Conservation (phyloP, 2,329 filamentous ascomycete genomes). For the Verruconis gallopava region DNA sequence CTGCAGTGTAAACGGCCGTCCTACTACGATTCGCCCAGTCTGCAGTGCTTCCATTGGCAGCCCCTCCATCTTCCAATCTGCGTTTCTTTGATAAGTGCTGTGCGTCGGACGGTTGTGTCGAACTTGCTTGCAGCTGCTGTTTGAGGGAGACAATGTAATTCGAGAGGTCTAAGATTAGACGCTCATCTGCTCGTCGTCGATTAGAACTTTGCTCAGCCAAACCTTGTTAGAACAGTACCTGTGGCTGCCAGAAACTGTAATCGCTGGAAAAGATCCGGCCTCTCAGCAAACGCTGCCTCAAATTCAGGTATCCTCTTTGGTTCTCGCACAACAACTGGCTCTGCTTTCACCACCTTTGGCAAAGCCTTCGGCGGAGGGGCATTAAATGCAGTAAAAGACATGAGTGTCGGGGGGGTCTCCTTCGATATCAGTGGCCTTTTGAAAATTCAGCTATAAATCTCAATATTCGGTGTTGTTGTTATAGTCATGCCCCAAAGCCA, state of each 20-base stretch:
- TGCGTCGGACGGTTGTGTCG: constrained; percentile 13
- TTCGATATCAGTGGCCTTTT: too few relatives aligned
- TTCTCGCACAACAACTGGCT: neutral
- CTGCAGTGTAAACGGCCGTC: neutral
- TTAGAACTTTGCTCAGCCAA: neutral
- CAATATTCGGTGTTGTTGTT: too few relatives aligned
- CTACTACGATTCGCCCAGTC: neutral
- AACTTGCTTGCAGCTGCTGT: constrained; percentile 11
- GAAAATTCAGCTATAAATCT: too few relatives aligned
- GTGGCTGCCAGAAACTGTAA: constrained; percentile 1
- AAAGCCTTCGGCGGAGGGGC: neutral
- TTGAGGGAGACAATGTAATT: constrained; percentile 5
- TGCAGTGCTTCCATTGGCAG: neutral
- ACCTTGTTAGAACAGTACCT: neutral
- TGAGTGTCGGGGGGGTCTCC: too few relatives aligned
- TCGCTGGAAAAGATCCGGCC: constrained; percentile 1
- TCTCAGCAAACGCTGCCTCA: constrained; percentile 6
- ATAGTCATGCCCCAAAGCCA: too few relatives aligned
- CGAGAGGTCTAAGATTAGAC: neutral
- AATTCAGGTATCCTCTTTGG: neutral
- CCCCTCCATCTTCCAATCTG: constrained; percentile 17
- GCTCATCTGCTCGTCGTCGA: constrained; percentile 1
- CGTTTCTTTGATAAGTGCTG: constrained; percentile 22
- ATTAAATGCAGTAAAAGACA: constrained; percentile 7
- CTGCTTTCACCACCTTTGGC: neutral